A percentile compares a stretch with the other conserved stretches of the same genome.
phyloP scores from a whole-genome alignment of 768 basidiomycete species.

The Lactarius sp. region DNA sequence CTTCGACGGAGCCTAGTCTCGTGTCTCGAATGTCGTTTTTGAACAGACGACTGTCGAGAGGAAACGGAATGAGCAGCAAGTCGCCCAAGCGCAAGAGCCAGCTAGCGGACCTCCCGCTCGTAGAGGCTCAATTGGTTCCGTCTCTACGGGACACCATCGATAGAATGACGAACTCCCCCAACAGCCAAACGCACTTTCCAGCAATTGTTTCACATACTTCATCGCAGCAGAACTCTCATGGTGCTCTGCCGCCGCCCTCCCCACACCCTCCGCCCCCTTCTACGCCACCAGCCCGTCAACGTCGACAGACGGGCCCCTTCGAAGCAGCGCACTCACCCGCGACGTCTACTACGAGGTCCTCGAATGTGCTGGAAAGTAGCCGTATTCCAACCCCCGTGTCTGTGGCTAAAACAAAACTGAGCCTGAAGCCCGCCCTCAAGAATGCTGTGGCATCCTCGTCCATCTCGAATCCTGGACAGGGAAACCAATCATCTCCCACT shows the following conservation, averaged over 20 bases:
- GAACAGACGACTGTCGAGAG: constrained; percentile 10
- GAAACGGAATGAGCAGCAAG: constrained; percentile 16
- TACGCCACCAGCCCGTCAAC: constrained; percentile 18
- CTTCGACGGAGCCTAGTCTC: constrained; percentile 20
- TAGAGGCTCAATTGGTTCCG: constrained; percentile 63
- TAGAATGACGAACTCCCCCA: constrained; percentile 52
- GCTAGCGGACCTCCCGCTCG: constrained; percentile 48
- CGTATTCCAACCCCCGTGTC: constrained; percentile 20
- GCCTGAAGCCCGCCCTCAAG: constrained; percentile 25
- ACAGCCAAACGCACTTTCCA: constrained; percentile 7
- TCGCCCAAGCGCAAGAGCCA: constrained; percentile 36
- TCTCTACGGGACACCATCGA: constrained; percentile 68
- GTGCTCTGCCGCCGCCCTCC: constrained; percentile 2
- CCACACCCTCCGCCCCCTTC: constrained; percentile 2
- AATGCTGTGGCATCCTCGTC: constrained; percentile 4
- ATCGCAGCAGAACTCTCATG: constrained; percentile 1
- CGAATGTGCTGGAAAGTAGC: constrained; percentile 3
- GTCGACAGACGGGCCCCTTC: not conserved
- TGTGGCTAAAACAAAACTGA: constrained; percentile 11
- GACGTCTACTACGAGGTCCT: not conserved
- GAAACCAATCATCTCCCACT: constrained; percentile 12
- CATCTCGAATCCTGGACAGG: not conserved
- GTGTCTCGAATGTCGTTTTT: constrained; percentile 24
- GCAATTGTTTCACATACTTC: not conserved
- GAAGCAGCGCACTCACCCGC: not conserved